These are phyloP conservation scores for Vitis rupestris DNA, from an alignment of 164 flowering plant species.

Conservation along the genomic window DNA sequence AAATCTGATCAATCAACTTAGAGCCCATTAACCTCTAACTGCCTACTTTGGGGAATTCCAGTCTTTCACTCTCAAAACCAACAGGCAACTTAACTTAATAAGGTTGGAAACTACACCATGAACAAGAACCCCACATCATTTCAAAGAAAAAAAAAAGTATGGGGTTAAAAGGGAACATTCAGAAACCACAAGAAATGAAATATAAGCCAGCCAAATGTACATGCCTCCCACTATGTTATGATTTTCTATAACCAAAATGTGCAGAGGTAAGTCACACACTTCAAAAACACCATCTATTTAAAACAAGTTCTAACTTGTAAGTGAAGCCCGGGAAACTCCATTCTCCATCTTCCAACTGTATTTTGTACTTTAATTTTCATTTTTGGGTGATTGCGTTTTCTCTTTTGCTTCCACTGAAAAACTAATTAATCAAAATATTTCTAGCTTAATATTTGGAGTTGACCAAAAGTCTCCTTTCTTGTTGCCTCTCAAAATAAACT, in stretches of 20 bases:
- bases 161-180: not conserved
- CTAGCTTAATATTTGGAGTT: not conserved
- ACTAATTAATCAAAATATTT: not conserved
- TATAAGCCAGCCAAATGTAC: not conserved
- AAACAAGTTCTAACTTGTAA: not conserved
- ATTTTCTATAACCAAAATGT: not conserved
- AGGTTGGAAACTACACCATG: not conserved
- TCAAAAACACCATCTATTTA: not conserved
- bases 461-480: not conserved
- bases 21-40: no score
- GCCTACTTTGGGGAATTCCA: not conserved
- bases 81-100: not conserved
- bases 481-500: not conserved
- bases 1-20: not conserved
- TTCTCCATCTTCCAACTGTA: not conserved
- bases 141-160: not conserved
- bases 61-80: not conserved
- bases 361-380: not conserved
- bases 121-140: not conserved
- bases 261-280: not conserved
- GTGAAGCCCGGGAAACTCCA: not conserved
- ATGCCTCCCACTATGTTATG: not conserved
- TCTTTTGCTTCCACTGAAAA: not conserved
- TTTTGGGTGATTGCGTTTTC: not conserved
- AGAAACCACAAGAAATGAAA: not conserved